These are phyloP conservation scores for Phytophthora ramorum DNA, from an alignment of 352 stramenopile species.

Conservation along the genomic window DNA sequence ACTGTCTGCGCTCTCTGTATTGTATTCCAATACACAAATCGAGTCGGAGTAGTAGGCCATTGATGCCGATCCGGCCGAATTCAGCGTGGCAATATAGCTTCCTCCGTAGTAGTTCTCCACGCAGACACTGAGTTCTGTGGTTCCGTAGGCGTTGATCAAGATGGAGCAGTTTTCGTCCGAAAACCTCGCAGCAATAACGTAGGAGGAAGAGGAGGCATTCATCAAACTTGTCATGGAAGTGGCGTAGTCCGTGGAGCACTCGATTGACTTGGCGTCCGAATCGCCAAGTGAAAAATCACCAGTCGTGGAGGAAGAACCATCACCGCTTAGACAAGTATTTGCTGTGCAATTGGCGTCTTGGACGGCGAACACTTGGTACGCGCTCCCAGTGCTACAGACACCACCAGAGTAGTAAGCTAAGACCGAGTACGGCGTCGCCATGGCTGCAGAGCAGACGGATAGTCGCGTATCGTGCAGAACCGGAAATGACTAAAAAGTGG, in stretches of 20 bases:
- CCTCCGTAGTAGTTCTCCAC: conserved; percentile 5
- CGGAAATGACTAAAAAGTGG: background rate
- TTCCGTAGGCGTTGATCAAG: conserved; percentile 10
- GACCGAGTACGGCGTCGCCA: conserved; percentile 5
- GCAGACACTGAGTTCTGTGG: conserved; percentile 1
- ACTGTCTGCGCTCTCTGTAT: conserved; percentile 1
- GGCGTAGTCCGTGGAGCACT: conserved; percentile 20
- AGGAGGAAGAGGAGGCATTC: background rate
- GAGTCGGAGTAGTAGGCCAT: conserved; percentile 9
- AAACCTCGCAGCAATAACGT: conserved; percentile 12
- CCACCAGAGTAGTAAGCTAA: background rate
- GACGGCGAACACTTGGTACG: conserved; percentile 14
- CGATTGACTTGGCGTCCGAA: background rate
- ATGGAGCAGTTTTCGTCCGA: conserved; percentile 11
- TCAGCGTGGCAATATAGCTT: conserved; percentile 5
- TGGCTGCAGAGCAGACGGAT: background rate
- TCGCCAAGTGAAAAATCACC: background rate
- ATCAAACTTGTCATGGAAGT: conserved; percentile 3
- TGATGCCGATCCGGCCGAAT: conserved; percentile 9
- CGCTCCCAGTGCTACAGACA: background rate
- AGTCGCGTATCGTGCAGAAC: background rate
- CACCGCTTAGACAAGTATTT: background rate
- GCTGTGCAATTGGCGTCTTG: conserved; percentile 4
- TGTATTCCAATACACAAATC: conserved; percentile 4
- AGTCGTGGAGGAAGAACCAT: background rate